Conservation (phyloP, 345 rosid species). For the Clarkia xantiana region DNA sequence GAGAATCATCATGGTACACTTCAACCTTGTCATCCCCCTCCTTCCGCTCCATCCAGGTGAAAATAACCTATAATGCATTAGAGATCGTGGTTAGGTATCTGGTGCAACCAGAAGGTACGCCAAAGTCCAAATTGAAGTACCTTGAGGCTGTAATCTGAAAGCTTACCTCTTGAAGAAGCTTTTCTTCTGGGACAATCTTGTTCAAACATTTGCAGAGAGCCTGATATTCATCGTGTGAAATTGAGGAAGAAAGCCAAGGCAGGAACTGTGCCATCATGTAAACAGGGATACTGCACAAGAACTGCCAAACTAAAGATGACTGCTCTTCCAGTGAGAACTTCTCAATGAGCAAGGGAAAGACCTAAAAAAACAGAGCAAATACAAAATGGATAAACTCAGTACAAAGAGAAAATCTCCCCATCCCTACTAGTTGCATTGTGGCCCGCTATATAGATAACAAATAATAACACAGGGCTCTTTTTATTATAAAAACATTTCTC, state of each 20-base stretch:
- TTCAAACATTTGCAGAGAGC: constrained; percentile 32
- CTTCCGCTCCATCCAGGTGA: constrained; percentile 63
- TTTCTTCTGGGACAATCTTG: constrained; percentile 48
- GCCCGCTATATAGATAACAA: too few species aligned
- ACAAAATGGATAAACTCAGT: neutral
- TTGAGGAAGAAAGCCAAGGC: constrained; percentile 50
- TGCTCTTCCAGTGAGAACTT: constrained; percentile 54
- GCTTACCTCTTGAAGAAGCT: constrained; percentile 48
- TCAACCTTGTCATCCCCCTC: constrained; percentile 15
- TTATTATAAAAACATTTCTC: too few species aligned
- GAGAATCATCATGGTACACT: constrained; percentile 20
- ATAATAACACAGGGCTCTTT: too few species aligned
- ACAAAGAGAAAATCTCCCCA: neutral
- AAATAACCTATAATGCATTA: constrained; percentile 38
- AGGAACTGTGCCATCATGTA: constrained; percentile 48
- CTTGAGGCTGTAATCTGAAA: constrained; percentile 6
- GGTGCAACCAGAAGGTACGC: too few species aligned
- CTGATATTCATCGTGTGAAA: constrained; percentile 35
- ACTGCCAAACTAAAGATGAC: constrained; percentile 55
- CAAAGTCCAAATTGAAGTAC: constrained; percentile 6
- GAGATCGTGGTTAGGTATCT: too few species aligned
- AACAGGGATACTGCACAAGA: constrained; percentile 58
- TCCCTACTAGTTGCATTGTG: neutral
- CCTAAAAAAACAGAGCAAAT: constrained; percentile 24
- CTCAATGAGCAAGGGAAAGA: constrained; percentile 47